phyloP scores from a whole-genome alignment of 495 filamentous ascomycete genomes.

The Penicillium tannophilum region DNA sequence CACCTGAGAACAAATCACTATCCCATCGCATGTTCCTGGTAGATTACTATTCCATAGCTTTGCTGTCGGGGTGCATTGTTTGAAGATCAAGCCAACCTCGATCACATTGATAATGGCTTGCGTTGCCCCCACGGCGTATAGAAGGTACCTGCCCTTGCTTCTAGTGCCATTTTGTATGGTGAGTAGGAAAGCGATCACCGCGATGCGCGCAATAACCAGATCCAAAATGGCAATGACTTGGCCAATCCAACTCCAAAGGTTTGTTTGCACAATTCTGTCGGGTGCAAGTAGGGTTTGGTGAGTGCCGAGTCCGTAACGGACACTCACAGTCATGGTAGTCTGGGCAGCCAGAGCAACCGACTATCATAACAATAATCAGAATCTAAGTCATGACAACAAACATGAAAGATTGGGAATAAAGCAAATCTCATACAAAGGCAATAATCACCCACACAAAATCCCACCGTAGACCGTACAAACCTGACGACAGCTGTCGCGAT shows the following conservation, averaged over 20 bases:
- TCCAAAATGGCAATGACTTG: slow-evolving; percentile 27
- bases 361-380: slow-evolving; percentile 9
- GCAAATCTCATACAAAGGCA: slow-evolving; percentile 22
- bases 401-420: not conserved
- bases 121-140: slow-evolving; percentile 29
- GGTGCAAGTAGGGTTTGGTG: slow-evolving; percentile 23
- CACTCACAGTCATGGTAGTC: slow-evolving; percentile 25
- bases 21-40: slow-evolving; percentile 26
- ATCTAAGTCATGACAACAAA: not conserved
- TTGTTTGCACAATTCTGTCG: slow-evolving; percentile 25
- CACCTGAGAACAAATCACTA: slow-evolving; percentile 22
- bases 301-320: slow-evolving; percentile 29
- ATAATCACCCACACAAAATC: slow-evolving; percentile 33
- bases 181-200: slow-evolving; percentile 37
- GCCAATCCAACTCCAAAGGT: slow-evolving; percentile 35
- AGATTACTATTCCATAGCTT: slow-evolving; percentile 30
- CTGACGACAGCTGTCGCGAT: slow-evolving; percentile 9
- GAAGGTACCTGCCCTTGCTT: slow-evolving; percentile 20
- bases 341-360: slow-evolving; percentile 20
- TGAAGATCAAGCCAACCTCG: slow-evolving; percentile 26
- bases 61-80: slow-evolving; percentile 27
- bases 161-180: slow-evolving; percentile 28
- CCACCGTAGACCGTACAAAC: slow-evolving; percentile 27
- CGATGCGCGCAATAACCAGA: slow-evolving; percentile 27
- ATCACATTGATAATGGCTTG: slow-evolving; percentile 28